Evolutionary conservation across 179 eudicot species (phyloP).

Genomic region (Patellifolia procumbens): DNA sequence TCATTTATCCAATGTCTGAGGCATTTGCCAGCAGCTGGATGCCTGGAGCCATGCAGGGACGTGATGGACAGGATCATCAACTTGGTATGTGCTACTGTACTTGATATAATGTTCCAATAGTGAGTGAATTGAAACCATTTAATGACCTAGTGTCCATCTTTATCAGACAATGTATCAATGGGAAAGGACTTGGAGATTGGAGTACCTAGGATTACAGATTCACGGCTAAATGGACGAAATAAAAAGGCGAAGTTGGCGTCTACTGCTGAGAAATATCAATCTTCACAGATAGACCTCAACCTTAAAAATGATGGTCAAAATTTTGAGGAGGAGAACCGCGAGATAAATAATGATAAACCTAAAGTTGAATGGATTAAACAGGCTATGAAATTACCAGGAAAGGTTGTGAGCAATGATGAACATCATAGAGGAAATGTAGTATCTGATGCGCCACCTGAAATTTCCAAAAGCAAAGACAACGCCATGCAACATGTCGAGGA

Average conservation of each 20-base stretch:
- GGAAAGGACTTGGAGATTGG: slow-evolving; percentile 59
- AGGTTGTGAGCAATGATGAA: slow-evolving; percentile 25
- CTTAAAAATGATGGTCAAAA: slow-evolving; percentile 30
- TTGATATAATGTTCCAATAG: not conserved
- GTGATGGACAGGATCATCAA: slow-evolving; percentile 31
- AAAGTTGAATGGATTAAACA: slow-evolving; percentile 34
- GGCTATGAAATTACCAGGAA: slow-evolving; percentile 38
- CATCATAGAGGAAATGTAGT: slow-evolving; percentile 32
- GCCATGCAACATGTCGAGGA: slow-evolving; percentile 31
- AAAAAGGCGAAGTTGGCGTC: slow-evolving; percentile 18
- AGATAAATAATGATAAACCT: slow-evolving; percentile 31
- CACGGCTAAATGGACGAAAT: slow-evolving; percentile 39
- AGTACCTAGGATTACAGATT: slow-evolving; percentile 41
- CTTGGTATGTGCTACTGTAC: slow-evolving; percentile 42
- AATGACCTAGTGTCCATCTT: slow-evolving; percentile 11
- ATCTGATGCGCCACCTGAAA: slow-evolving; percentile 37
- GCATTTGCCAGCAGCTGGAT: slow-evolving; percentile 57
- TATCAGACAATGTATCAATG: slow-evolving; percentile 38
- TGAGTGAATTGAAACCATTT: not conserved
- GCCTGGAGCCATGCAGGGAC: slow-evolving; percentile 40
- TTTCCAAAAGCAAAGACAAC: slow-evolving; percentile 30
- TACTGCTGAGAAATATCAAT: slow-evolving; percentile 28
- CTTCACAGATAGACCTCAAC: slow-evolving; percentile 29
- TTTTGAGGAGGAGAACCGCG: slow-evolving; percentile 31
- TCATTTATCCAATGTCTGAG: slow-evolving; percentile 54